Evolutionary conservation across 257 asterid genomes (phyloP).

Genomic region (Solanum arcanum): DNA sequence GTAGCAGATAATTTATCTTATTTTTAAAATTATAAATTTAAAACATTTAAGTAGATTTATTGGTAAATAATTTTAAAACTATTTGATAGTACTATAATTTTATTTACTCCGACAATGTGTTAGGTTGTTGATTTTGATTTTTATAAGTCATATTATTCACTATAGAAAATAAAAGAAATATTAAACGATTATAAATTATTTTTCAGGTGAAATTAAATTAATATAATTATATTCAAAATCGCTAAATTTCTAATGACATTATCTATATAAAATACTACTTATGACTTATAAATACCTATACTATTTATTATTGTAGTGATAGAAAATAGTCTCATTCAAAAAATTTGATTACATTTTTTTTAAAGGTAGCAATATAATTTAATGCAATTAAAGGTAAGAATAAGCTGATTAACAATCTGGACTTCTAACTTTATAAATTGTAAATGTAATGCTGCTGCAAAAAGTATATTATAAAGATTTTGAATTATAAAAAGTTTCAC

Average conservation of each 20-base stretch:
- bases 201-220: background rate
- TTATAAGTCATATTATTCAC: background rate
- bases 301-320: background rate
- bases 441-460: background rate
- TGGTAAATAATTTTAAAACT: background rate
- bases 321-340: background rate
- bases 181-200: too few relatives aligned
- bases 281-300: background rate
- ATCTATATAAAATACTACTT: too few relatives aligned
- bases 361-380: background rate
- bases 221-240: too few relatives aligned
- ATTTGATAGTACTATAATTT: background rate
- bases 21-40: background rate
- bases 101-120: too few relatives aligned
- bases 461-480: background rate
- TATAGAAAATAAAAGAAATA: too few relatives aligned
- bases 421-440: background rate
- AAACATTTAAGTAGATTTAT: fast-evolving
- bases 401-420: background rate
- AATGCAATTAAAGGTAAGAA: background rate
- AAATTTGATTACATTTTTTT: background rate
- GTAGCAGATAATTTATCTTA: background rate
- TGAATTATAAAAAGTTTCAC: background rate
- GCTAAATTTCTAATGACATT: background rate
- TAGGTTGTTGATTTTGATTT: background rate